Evolutionary conservation across 768 basidiomycete species (phyloP).

Genomic region (Pleurotus eryngii): DNA sequence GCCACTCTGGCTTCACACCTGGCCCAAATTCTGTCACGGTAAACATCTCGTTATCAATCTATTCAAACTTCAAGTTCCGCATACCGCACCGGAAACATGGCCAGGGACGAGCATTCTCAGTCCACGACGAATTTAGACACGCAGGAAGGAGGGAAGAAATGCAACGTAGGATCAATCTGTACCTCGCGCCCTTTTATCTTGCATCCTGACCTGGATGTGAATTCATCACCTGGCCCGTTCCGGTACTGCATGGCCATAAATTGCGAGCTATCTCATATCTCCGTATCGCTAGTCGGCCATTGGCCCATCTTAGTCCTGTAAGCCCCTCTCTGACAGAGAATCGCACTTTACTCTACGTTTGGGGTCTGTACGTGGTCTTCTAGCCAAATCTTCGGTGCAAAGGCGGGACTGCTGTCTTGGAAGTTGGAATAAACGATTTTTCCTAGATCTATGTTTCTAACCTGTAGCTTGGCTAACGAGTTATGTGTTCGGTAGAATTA

Average conservation of each 20-base stretch:
- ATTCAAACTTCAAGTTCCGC: not conserved
- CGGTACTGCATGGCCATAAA: slow-evolving; percentile 1
- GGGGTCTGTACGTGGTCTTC: too few species aligned
- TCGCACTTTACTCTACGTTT: too few species aligned
- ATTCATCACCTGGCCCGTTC: slow-evolving; percentile 6
- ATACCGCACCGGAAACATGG: not conserved
- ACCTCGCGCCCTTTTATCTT: slow-evolving; percentile 7
- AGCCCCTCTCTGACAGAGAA: too few species aligned
- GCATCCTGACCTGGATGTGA: slow-evolving; percentile 4
- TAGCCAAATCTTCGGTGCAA: too few species aligned
- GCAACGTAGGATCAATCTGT: not conserved
- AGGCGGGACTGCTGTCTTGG: too few species aligned
- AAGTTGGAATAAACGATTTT: too few species aligned
- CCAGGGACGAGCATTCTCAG: not conserved
- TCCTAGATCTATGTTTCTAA: too few species aligned
- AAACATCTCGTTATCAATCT: slow-evolving; percentile 1
- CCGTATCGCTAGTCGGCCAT: not conserved
- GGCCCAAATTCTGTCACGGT: not conserved
- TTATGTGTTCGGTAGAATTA: too few species aligned
- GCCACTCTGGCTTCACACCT: not conserved
- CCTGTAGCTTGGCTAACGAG: too few species aligned
- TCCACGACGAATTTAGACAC: not conserved
- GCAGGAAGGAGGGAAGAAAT: not conserved
- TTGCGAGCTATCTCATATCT: not conserved
- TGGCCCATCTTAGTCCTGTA: too few species aligned